Conservation (phyloP, 306 rosid species). For the Gleditsia sinensis region DNA sequence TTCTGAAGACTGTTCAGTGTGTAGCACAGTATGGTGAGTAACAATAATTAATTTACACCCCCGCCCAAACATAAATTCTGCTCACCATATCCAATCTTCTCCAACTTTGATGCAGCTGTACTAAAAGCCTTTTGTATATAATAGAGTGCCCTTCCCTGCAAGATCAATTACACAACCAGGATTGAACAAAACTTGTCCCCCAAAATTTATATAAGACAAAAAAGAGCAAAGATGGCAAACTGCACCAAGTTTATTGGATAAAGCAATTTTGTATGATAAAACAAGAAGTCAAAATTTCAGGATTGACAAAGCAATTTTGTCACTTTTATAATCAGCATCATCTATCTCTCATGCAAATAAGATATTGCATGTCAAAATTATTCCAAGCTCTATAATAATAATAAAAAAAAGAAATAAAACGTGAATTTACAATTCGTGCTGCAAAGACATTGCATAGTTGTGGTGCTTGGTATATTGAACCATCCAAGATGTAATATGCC, state of each 20-base stretch:
- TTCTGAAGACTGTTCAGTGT: slow-evolving; percentile 10
- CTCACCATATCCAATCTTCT: slow-evolving; percentile 90
- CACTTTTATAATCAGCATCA: not conserved
- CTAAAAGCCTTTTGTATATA: slow-evolving; percentile 82
- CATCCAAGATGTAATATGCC: slow-evolving; percentile 83
- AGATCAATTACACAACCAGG: slow-evolving; percentile 35
- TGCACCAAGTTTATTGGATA: not conserved
- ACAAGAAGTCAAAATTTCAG: not conserved
- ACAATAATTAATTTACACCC: not conserved
- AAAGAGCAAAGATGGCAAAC: not conserved
- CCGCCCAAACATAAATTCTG: not conserved
- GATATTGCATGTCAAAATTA: not conserved
- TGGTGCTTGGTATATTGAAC: slow-evolving; percentile 92
- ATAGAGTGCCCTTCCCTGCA: slow-evolving; percentile 85
- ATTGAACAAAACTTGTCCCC: slow-evolving; percentile 27
- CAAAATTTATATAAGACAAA: not conserved
- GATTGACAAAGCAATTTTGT: not conserved
- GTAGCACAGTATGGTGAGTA: not conserved
- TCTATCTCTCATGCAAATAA: not conserved
- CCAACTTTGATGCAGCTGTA: slow-evolving; percentile 89
- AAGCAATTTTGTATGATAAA: slow-evolving; percentile 3
- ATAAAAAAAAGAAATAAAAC: not conserved
- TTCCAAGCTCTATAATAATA: not conserved
- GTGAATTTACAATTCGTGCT: slow-evolving; percentile 71
- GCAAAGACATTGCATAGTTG: slow-evolving; percentile 91